Percentiles rank a stretch among this genome's conserved stretches.
phyloP scores from a whole-genome alignment of 2,329 filamentous ascomycete genomes.

The Ceratocystis smalleyi region DNA sequence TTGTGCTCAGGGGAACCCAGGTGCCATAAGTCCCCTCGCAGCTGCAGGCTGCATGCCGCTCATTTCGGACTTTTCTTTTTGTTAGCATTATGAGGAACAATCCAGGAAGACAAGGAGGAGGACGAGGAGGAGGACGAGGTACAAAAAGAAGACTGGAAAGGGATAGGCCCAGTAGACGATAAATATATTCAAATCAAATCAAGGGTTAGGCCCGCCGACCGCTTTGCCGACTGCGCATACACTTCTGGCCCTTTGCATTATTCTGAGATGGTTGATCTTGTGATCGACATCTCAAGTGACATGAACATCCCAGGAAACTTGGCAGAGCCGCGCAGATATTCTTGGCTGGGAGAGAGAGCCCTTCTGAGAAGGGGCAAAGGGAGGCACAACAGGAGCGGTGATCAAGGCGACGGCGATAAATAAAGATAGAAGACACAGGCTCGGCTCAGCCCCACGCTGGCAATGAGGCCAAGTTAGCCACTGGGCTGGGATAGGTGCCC shows the following conservation, averaged over 20 bases:
- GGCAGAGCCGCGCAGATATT: neutral
- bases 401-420: neutral
- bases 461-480: neutral
- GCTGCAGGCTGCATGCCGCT: neutral
- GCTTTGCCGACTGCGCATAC: neutral
- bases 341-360: neutral
- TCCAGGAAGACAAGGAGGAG: too few species aligned
- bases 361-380: neutral
- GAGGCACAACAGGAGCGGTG: neutral
- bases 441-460: neutral
- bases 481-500: too few species aligned
- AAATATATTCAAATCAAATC: too few species aligned
- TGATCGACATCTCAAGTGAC: constrained; percentile 2
- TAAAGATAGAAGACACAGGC: neutral
- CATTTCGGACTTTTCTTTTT: neutral
- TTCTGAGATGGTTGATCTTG: neutral
- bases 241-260: neutral
- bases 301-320: neutral
- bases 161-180: too few species aligned
- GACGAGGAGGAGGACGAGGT: neutral
- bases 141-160: neutral
- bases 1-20: neutral
- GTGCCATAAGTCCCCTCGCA: neutral
- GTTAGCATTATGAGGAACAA: neutral
- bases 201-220: neutral